Base-by-base conservation (phyloP, 257 asterid species). In the Ilex asprella region DNA sequence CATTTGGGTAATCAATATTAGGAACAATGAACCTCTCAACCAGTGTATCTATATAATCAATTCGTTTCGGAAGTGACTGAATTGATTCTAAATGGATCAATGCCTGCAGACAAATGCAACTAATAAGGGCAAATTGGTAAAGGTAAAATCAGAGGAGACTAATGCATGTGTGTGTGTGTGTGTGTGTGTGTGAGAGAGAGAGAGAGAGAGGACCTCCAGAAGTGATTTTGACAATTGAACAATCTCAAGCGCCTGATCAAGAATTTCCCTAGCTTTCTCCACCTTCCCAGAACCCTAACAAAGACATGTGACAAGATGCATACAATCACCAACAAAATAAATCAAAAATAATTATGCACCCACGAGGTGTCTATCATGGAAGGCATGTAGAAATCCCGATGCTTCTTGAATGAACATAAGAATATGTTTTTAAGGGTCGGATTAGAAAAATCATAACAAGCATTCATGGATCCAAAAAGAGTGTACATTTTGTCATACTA, bases 41-140 rank as follows among this genome's bases (percentile, higher is more conserved):
- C 77, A 89, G 75, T 41, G 95, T 76, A 76, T 89, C 96, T 66
- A 93, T 70, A 72, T 85, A 76, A 39, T 89, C 95, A 60, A 82
- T 78, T 70, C 82, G 86, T 75, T 87, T 93, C n/a, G 94, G 95
- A 60, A 73, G 90, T 30, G 95, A 53, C 79, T 84, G 97, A 76
- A 93, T 80, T 11, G 99, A 89, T 79, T 93, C 99, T 16, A 93
- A 78, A 80, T 89, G 95, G 64, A 93, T 93, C 76, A 93, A 74
- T 31, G 99, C 97, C 99, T 93, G 87, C 79, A 54, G 73, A 65
- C 44, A 30, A 29, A 41, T 52, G 47, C 31, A 56, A 68, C 41
- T 56, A 11, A 7, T 57, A 39, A 68, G 51, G 31, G 12, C 60
- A 39, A 53, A 64, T 69, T 39, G 27, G 31, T 41, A 63, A 46